Base-by-base conservation (phyloP, 1,139 yeast genomes). In the Meyerozyma smithsonii region DNA sequence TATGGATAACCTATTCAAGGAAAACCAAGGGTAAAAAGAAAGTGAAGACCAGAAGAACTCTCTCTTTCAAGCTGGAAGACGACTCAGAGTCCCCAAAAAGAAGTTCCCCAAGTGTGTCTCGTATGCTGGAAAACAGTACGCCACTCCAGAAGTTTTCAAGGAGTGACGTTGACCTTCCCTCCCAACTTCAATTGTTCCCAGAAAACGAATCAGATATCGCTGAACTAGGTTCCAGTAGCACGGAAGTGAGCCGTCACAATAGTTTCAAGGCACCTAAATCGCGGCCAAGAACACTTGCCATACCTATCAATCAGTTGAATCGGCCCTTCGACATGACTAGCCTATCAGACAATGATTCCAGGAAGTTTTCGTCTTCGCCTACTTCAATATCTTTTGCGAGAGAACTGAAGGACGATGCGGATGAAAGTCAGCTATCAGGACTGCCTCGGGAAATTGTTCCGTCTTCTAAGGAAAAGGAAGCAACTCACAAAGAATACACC, bases 1-100 rank as follows among this genome's bases (percentile, higher is more conserved):
- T 89, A 17, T 90, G 97, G 97, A 72, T 90, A n/a, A 87, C 96
- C 0, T 89, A 85, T 56, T 83, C 95, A 1, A 74, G 88, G 50
- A 60, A 58, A 35, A 46, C 57, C 20, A 49, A 51, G 36, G 58
- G 55, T 37, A 40, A 48, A 8, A 54, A 50, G 39, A 33, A 35
- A 26, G 5, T 40, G 37, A 17, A 38, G 36, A 19, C 19, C 34
- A 5, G 35, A 32, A 20, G 23, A 14, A 32, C 32, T 23, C 34
- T 25, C 8, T 43, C 4, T 10, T n/a, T 5, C 18, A 26, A 14
- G 17, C 30, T 26, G 30, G 30, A 26, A 14, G 25, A 23, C 10
- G 25, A 23, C 10, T 23, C n/a, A 5, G 12, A 23, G 12, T 26
- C 30, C 12, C 17, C 30, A 8, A 14, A 12, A 4, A n/a, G 17